phyloP scores from a whole-genome alignment of 1,284 basidiomycete genomes.

The Athelia psychrophila region DNA sequence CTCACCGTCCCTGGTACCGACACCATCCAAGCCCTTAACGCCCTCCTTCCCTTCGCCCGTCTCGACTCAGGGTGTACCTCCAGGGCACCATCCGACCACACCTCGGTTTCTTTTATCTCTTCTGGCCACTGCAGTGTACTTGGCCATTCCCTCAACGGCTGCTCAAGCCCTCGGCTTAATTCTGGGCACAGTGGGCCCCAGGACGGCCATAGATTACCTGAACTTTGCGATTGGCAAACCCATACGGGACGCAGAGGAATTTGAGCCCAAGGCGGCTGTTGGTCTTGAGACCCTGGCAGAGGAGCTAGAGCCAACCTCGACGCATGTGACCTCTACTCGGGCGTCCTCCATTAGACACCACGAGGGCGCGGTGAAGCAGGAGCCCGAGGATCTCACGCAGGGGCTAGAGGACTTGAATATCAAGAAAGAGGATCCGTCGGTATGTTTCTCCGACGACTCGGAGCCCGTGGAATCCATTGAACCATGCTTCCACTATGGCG shows the following conservation, averaged over 20 bases:
- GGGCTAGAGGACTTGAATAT: slow-evolving; percentile 23
- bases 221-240: slow-evolving; percentile 80
- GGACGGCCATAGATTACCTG: slow-evolving; percentile 77
- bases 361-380: slow-evolving; percentile 14
- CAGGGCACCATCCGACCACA: slow-evolving; percentile 67
- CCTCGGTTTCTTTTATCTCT: slow-evolving; percentile 85
- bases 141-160: slow-evolving; percentile 78
- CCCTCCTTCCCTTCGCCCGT: slow-evolving; percentile 48
- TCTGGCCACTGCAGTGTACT: slow-evolving; percentile 83
- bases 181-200: slow-evolving; percentile 76
- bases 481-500: slow-evolving; percentile 69
- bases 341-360: not conserved
- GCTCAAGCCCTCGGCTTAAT: slow-evolving; percentile 74
- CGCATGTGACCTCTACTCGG: slow-evolving; percentile 16
- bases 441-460: slow-evolving; percentile 22
- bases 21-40: slow-evolving; percentile 65
- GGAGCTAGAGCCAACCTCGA: slow-evolving; percentile 26
- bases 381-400: not conserved
- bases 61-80: slow-evolving; percentile 32
- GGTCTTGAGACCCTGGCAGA: slow-evolving; percentile 72
- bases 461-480: slow-evolving; percentile 18
- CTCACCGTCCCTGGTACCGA: slow-evolving; percentile 64
- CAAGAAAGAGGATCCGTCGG: slow-evolving; percentile 34
- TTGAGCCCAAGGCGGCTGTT: slow-evolving; percentile 57
- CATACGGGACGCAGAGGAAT: slow-evolving; percentile 47